Base-by-base conservation (phyloP, 371 early-diverging fungal genomes). In the Paraphysoderma sedebokerense region DNA sequence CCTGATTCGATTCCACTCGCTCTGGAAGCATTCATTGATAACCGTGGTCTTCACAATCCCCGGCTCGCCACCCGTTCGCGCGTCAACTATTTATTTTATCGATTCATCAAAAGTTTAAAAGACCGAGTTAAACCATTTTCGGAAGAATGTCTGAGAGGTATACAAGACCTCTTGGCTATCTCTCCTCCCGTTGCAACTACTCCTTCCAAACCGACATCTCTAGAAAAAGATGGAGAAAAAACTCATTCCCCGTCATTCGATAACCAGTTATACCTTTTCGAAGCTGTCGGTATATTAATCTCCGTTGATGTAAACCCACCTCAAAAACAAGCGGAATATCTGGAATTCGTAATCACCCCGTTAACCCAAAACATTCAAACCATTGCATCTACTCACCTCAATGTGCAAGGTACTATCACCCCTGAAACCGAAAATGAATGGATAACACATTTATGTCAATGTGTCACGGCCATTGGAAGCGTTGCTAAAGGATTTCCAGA, bases 201-300 rank as follows among this genome's bases (percentile, higher is more conserved):
- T 36, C 24, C 64, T 15, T 52, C 58, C 23, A n/a, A n/a, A n/a
- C n/a, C n/a, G n/a, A n/a, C n/a, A n/a, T n/a, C n/a, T n/a, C n/a
- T n/a, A n/a, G n/a, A n/a, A n/a, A n/a, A n/a, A n/a, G n/a, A n/a
- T n/a, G n/a, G n/a, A n/a, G n/a, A n/a, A n/a, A n/a, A n/a, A n/a
- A n/a, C n/a, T n/a, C n/a, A n/a, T n/a, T 55, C 55, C 1, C 66
- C 58, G 57, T 60, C 62, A 12, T 87, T 87, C 57, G 86, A 85
- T 53, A 82, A 81, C 47, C 91, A 92, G 60, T 57, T 86, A 27
- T 87, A 82, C 56, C 57, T 92, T 30, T 92, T 88, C 68, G 96
- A 95, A 59, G 79, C 89, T 3, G 88, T 82, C 42, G 91, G 92
- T 22, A 66, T 78, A 48, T 62, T 91, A 55, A 85, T 92, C 54